Evolutionary conservation across 805 yeast genomes (phyloP).

Genomic region (Metschnikowia noctiluminum): DNA sequence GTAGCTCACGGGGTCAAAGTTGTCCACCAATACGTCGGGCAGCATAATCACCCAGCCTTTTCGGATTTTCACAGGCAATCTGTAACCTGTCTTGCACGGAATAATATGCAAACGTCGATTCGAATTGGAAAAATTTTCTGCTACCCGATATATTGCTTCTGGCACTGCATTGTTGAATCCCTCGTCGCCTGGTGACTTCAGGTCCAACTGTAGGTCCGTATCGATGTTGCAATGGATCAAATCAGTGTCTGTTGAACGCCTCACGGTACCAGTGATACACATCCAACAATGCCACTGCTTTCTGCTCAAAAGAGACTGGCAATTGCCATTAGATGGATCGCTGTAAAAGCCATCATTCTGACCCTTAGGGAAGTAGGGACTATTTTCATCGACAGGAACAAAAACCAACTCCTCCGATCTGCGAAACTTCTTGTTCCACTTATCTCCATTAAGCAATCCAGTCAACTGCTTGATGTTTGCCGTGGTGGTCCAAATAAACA

Average conservation of each 20-base stretch:
- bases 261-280: conserved; percentile 93
- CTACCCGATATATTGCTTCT: conserved; percentile 69
- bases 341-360: conserved; percentile 31
- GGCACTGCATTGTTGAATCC: conserved; percentile 45
- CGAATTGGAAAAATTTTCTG: conserved; percentile 85
- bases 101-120: conserved; percentile 81
- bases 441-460: conserved; percentile 46
- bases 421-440: conserved; percentile 64
- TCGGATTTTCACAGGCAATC: conserved; percentile 61
- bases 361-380: conserved; percentile 59
- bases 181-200: conserved; percentile 5
- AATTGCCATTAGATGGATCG: conserved; percentile 15
- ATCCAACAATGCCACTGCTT: conserved; percentile 97
- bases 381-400: conserved; percentile 62
- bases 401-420: conserved; percentile 88
- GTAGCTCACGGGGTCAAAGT: conserved; percentile 45
- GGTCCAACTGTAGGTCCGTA: conserved; percentile 79
- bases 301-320: conserved; percentile 48
- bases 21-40: conserved; percentile 77
- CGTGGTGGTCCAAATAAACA: conserved; percentile 85
- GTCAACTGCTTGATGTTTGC: conserved; percentile 64
- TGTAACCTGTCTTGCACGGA: conserved; percentile 66
- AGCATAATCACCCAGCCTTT: conserved; percentile 90
- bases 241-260: conserved; percentile 79
- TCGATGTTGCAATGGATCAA: conserved; percentile 90